These are phyloP conservation scores for Casaregolazyma suthepensis DNA, from an alignment of 1,139 yeast genomes.

Conservation along the genomic window DNA sequence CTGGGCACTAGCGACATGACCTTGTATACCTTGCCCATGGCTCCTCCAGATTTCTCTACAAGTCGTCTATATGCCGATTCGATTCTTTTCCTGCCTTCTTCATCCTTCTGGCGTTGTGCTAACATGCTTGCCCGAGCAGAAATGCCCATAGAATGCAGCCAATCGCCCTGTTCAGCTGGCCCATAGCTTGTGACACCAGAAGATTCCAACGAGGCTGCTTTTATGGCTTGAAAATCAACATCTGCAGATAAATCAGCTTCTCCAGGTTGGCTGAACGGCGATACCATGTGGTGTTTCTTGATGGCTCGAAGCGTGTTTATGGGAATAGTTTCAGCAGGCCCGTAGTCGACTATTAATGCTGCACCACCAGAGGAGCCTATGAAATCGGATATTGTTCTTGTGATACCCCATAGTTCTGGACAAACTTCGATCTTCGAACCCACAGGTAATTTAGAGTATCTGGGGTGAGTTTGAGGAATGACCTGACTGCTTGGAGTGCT, in stretches of 20 bases:
- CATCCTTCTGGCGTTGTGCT: constrained; percentile 29
- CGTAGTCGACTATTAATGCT: constrained; percentile 73
- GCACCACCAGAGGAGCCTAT: constrained; percentile 47
- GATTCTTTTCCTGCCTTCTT: constrained; percentile 37
- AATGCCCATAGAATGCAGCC: constrained; percentile 71
- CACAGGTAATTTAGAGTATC: constrained; percentile 51
- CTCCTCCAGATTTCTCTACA: constrained; percentile 52
- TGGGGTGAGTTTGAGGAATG: constrained; percentile 47
- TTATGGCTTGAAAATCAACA: constrained; percentile 67
- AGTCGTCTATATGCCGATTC: constrained; percentile 57
- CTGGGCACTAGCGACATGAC: constrained; percentile 58
- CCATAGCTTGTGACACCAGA: constrained; percentile 39
- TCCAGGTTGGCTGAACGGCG: constrained; percentile 74
- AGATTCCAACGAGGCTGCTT: constrained; percentile 32
- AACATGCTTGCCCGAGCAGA: constrained; percentile 54
- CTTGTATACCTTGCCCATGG: constrained; percentile 77
- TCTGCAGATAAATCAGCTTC: constrained; percentile 78
- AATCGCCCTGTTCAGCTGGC: constrained; percentile 73
- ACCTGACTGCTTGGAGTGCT: constrained; percentile 58
- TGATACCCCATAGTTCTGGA: constrained; percentile 57
- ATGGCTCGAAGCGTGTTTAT: constrained; percentile 70
- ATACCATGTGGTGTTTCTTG: constrained; percentile 63
- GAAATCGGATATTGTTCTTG: constrained; percentile 30
- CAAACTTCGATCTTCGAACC: constrained; percentile 67
- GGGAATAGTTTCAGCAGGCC: constrained; percentile 57